Percentiles rank a stretch among this genome's conserved stretches.
These are phyloP conservation scores for Cylindricascospora bacillispora DNA, from an alignment of 1,139 yeast species.

Conservation along the genomic window DNA sequence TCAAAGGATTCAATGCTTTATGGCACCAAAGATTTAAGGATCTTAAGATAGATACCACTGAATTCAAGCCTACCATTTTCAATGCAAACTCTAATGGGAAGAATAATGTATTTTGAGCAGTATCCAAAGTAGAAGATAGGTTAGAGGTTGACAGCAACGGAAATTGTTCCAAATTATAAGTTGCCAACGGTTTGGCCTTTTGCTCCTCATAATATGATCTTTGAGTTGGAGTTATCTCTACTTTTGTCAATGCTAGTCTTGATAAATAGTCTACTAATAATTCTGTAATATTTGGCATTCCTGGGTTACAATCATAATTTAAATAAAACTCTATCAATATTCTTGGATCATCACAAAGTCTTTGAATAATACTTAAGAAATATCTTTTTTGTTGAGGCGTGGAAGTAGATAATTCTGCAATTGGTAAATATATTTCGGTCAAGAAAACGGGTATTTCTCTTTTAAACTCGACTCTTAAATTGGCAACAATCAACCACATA, in stretches of 20 bases:
- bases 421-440: slow-evolving; percentile 88
- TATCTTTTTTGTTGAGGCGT: slow-evolving; percentile 88
- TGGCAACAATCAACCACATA: slow-evolving; percentile 77
- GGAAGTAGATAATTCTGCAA: slow-evolving; percentile 82
- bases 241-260: slow-evolving; percentile 54
- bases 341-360: slow-evolving; percentile 79
- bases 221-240: slow-evolving; percentile 61
- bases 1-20: slow-evolving; percentile 38
- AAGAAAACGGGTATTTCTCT: slow-evolving; percentile 88
- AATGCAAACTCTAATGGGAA: slow-evolving; percentile 75
- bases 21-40: slow-evolving; percentile 86
- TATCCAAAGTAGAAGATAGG: slow-evolving; percentile 47
- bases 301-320: slow-evolving; percentile 87
- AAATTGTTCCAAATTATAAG: slow-evolving; percentile 59
- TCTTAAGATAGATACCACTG: slow-evolving; percentile 70
- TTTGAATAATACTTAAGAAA: slow-evolving; percentile 61
- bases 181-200: slow-evolving; percentile 48
- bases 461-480: slow-evolving; percentile 77
- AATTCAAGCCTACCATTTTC: slow-evolving; percentile 68
- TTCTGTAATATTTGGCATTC: slow-evolving; percentile 79
- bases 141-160: slow-evolving; percentile 68
- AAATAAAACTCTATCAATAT: slow-evolving; percentile 84
- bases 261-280: slow-evolving; percentile 67
- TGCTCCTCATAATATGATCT: slow-evolving; percentile 53
- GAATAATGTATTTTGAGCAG: slow-evolving; percentile 39